A percentile compares a stretch with the other conserved stretches of the same genome.
Conservation (phyloP, 352 stramenopile species). For the Globisporangium cystogenes region DNA sequence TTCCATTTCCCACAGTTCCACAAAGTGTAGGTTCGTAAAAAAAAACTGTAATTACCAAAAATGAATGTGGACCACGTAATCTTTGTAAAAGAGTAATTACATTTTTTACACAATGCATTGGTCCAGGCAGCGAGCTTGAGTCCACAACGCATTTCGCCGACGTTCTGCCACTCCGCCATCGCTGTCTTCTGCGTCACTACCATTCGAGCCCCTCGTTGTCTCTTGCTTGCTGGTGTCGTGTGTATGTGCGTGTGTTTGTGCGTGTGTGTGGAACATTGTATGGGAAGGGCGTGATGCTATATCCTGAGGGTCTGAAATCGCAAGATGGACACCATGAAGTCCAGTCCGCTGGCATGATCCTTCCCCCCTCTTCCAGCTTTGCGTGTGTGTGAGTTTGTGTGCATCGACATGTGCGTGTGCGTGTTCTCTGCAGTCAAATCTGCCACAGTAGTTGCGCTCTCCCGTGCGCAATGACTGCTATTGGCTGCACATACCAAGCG, state of each 20-base stretch:
- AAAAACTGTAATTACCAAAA: too few relatives aligned
- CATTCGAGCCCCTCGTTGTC: too few relatives aligned
- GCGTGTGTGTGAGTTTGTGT: constrained; percentile 5
- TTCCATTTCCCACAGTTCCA: too few relatives aligned
- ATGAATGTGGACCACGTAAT: too few relatives aligned
- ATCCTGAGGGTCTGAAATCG: constrained; percentile 83
- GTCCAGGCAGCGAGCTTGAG: too few relatives aligned
- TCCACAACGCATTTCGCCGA: too few relatives aligned
- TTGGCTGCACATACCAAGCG: constrained; percentile 82
- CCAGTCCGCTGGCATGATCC: constrained; percentile 83
- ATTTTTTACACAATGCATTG: too few relatives aligned
- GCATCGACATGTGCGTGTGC: neutral
- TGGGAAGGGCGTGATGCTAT: constrained; percentile 65
- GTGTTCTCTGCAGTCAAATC: constrained; percentile 68
- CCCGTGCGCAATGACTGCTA: constrained; percentile 77
- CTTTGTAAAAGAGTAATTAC: too few relatives aligned
- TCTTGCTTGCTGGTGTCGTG: too few relatives aligned
- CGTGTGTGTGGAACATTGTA: neutral
- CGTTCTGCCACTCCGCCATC: too few relatives aligned
- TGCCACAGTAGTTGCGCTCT: constrained; percentile 80
- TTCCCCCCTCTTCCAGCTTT: constrained; percentile 21
- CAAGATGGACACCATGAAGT: constrained; percentile 80
- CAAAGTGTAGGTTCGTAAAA: too few relatives aligned
- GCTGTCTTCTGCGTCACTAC: too few relatives aligned
- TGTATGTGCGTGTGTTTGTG: constrained; percentile 2